Evolutionary conservation across 1,284 basidiomycete genomes (phyloP), one percentile per base, ranked within the genome.

Genomic region (Thelephora terrestris): DNA sequence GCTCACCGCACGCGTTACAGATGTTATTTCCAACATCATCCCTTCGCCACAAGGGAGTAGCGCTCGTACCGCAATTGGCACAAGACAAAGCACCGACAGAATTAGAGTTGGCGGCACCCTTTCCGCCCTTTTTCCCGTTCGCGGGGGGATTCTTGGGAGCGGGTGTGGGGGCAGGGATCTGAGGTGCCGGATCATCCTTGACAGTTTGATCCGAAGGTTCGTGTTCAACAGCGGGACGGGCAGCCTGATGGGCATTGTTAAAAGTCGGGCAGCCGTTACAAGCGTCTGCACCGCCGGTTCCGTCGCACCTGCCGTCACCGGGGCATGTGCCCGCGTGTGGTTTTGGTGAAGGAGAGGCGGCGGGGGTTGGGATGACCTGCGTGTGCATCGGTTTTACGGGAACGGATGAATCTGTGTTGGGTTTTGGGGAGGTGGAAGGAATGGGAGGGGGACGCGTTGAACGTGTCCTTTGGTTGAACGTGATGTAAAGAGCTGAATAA

Each of bases 21-120:
- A 88, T 89, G 64, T 89, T 91, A 69, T 93, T 88, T 46, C 92
- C 92, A 52, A 91, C 87, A 62, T 94, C 92, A 61, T 96, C 93
- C 58, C 92, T 73, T 60, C 92, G 73, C 92, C 92, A 97, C 5
- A 97, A 71, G 12, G 92, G 92, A 1, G 92, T 97, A 39, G 93
- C 95, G 64, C 87, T 91, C 38, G 92, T 95, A 17, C 88, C 87
- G 65, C 92, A 96, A 64, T 93, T 92, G 38, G 86, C 80, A 67
- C 92, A 96, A 61, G 83, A 83, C 59, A 94, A 67, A 16, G 85
- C 90, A 50, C 89, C 89, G 36, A 91, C 84, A 0, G 76, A 69
- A 17, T 74, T 67, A 43, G 50, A 49, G 50, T 55, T 47, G 45
- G 53, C 52, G 61, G 66, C 59, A 55, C 63, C 45, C 45, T 56